Percentiles rank a stretch among this genome's conserved stretches.
Conservation (phyloP, 1,139 yeast species). For the Groenewaldozyma auringiensis region DNA sequence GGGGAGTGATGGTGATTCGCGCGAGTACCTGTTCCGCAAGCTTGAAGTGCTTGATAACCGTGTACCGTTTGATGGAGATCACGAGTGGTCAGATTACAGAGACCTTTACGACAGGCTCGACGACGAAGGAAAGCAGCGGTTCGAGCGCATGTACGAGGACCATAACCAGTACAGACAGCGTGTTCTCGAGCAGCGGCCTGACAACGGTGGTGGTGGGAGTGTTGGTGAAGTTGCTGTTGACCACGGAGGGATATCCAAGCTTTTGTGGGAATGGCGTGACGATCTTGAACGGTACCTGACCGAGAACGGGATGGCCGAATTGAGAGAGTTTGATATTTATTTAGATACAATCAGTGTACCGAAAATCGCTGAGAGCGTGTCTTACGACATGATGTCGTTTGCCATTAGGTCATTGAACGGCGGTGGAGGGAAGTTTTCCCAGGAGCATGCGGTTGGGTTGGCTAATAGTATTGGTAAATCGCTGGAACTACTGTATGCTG, state of each 20-base stretch:
- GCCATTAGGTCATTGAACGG: neutral
- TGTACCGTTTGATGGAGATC: conserved; percentile 9
- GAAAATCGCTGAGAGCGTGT: neutral
- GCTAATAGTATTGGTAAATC: neutral
- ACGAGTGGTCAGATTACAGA: conserved; percentile 15
- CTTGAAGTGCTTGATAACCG: neutral
- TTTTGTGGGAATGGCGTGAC: conserved; percentile 7
- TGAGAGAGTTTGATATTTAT: neutral
- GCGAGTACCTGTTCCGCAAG: neutral
- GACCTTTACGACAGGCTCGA: conserved; percentile 20
- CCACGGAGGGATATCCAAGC: neutral
- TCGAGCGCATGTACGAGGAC: conserved; percentile 56
- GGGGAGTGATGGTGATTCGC: neutral
- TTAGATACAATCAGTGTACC: neutral
- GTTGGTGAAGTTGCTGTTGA: neutral
- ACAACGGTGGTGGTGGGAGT: conserved; percentile 27
- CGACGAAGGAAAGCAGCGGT: conserved; percentile 42
- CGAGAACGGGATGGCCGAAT: neutral
- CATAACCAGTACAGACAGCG: conserved; percentile 66
- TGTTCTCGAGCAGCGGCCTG: conserved; percentile 41
- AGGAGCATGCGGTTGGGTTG: neutral
- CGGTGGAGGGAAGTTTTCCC: neutral
- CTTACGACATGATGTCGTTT: neutral
- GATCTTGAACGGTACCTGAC: neutral
- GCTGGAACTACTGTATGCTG: neutral